phyloP scores from a whole-genome alignment of 1,284 basidiomycete genomes.

The Ganoderma sinense region DNA sequence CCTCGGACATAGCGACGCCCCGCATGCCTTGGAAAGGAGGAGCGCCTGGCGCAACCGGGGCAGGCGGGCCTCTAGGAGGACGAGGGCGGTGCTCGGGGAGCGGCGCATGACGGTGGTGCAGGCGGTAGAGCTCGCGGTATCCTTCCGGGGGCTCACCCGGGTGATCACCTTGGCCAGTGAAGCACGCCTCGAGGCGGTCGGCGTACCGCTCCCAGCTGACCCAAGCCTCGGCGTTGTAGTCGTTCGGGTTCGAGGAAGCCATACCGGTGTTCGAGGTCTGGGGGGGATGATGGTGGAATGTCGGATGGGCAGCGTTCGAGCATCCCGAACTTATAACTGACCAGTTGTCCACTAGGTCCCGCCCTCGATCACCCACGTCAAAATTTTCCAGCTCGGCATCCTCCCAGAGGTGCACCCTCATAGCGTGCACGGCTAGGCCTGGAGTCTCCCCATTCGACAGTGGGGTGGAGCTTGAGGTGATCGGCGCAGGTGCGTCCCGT shows the following conservation, averaged over 20 bases:
- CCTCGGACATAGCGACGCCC: background rate
- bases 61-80: too few species aligned
- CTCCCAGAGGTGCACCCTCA: too few species aligned
- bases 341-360: too few species aligned
- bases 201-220: background rate
- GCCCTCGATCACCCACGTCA: too few species aligned
- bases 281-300: background rate
- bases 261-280: background rate
- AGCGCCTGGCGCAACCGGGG: background rate
- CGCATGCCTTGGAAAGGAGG: background rate
- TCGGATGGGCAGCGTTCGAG: background rate
- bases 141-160: background rate
- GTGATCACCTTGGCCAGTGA: background rate
- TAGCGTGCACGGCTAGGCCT: too few species aligned
- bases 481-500: background rate
- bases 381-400: too few species aligned
- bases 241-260: background rate
- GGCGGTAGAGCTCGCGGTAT: background rate
- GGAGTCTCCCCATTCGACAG: background rate
- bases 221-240: background rate
- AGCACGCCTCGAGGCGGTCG: background rate
- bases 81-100: background rate
- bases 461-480: background rate
- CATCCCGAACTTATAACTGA: background rate
- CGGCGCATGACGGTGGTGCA: background rate